phyloP scores from a whole-genome alignment of 169 alveolate genomes.

The Eimeria brunetti region DNA sequence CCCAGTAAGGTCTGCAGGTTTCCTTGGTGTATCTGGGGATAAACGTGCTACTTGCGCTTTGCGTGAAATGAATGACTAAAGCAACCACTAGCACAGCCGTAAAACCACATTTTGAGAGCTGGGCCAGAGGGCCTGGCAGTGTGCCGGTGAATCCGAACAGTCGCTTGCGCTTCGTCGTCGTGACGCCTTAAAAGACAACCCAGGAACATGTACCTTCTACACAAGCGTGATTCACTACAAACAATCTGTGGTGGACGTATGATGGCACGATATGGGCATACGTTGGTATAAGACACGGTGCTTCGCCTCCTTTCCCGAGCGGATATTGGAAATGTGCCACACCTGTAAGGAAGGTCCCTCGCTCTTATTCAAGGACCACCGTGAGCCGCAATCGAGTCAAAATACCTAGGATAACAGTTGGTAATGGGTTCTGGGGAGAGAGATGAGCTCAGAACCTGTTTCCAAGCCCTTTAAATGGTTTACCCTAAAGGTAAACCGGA shows the following conservation, averaged over 20 bases:
- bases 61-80: background rate
- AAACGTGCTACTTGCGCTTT: background rate
- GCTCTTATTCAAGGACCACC: no score
- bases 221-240: background rate
- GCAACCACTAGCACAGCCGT: background rate
- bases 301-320: background rate
- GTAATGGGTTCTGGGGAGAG: no score
- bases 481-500: no score
- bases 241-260: background rate
- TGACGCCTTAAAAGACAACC: background rate
- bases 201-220: background rate
- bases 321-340: no score
- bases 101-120: background rate
- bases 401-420: no score
- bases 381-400: no score
- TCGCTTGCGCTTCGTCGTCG: background rate
- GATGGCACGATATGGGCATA: background rate
- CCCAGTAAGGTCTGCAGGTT: background rate
- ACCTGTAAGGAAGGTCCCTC: no score
- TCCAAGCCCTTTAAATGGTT: no score
- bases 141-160: background rate
- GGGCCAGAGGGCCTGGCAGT: background rate
- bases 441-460: no score
- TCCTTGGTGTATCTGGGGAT: background rate
- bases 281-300: background rate